These are phyloP conservation scores for Elymus sibiricus DNA, from an alignment of 176 grass and related monocot species.

Conservation along the genomic window DNA sequence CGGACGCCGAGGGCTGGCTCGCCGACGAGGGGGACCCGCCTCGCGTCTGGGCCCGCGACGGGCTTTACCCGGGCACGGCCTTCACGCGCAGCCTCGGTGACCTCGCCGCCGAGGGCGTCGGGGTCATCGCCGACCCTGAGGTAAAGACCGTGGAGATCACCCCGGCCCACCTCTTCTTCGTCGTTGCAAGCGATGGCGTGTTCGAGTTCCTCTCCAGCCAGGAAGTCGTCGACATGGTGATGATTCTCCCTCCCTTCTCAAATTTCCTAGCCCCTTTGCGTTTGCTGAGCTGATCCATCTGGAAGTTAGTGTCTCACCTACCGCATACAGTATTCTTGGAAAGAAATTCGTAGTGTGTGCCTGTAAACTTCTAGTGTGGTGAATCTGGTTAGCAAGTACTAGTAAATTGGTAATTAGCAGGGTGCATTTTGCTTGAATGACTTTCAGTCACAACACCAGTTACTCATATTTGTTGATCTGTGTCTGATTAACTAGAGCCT, in stretches of 20 bases:
- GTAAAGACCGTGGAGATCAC: conserved; percentile 67
- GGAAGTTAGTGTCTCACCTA: background rate
- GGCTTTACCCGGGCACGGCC: conserved; percentile 84
- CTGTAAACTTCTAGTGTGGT: background rate
- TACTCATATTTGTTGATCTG: background rate
- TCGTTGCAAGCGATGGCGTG: conserved; percentile 86
- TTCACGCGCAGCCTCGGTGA: conserved; percentile 97
- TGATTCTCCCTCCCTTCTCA: background rate
- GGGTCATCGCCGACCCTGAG: conserved; percentile 81
- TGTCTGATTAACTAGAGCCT: background rate
- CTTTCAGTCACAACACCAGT: background rate
- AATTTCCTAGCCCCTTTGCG: background rate
- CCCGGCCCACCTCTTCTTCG: conserved; percentile 72
- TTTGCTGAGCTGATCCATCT: background rate
- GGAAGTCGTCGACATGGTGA: conserved; percentile 88
- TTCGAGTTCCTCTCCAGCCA: conserved; percentile 97
- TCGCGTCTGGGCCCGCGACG: conserved; percentile 84
- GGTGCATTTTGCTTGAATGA: conserved; percentile 3
- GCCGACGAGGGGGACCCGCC: conserved; percentile 86
- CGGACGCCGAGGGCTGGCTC: conserved; percentile 43
- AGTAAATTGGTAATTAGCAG: background rate
- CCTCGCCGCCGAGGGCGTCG: conserved; percentile 66
- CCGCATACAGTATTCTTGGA: background rate
- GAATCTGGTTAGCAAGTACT: background rate
- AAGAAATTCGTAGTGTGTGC: background rate